Evolutionary conservation across 2,329 filamentous ascomycete species (phyloP).

Genomic region (Cercospora janseana): DNA sequence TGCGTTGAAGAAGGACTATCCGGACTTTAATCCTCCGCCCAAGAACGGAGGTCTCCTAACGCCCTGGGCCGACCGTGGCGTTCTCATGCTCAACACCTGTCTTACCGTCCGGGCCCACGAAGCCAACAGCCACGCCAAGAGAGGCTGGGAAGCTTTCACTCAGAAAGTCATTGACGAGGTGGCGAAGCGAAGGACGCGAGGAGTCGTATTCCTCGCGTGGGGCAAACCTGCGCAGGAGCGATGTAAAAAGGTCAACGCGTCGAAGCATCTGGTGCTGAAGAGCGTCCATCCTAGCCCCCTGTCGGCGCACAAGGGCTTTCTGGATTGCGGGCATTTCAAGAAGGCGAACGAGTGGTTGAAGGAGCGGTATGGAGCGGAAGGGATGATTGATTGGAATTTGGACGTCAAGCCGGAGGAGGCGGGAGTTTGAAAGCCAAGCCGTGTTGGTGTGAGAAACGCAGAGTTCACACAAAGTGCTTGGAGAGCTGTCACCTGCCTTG

Average conservation of each 20-base stretch:
- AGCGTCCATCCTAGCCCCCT: conserved; percentile 92
- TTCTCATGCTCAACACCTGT: conserved; percentile 91
- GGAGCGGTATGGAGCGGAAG: conserved; percentile 72
- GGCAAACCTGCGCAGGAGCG: conserved; percentile 79
- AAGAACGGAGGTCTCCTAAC: conserved; percentile 79
- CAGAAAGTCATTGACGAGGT: conserved; percentile 88
- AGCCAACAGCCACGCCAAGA: conserved; percentile 78
- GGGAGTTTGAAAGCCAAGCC: conserved; percentile 33
- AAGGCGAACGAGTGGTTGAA: conserved; percentile 83
- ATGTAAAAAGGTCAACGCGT: conserved; percentile 62
- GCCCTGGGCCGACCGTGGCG: conserved; percentile 90
- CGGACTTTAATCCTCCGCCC: conserved; percentile 68
- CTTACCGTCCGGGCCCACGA: conserved; percentile 88
- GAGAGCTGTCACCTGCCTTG: too few relatives aligned
- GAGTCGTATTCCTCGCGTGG: conserved; percentile 96
- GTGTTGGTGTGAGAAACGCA: neutral
- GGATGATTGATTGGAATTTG: conserved; percentile 77
- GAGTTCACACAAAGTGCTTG: too few relatives aligned
- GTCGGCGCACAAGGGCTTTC: conserved; percentile 75
- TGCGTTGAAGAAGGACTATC: conserved; percentile 83
- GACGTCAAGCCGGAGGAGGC: conserved; percentile 47
- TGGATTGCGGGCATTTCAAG: conserved; percentile 70
- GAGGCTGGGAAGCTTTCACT: conserved; percentile 91
- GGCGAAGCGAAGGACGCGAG: conserved; percentile 68
- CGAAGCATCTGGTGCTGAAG: conserved; percentile 77